Percentiles rank a stretch among this genome's conserved stretches.
Conservation (phyloP, 306 rosid genomes). For the Fragaria vesca region DNA sequence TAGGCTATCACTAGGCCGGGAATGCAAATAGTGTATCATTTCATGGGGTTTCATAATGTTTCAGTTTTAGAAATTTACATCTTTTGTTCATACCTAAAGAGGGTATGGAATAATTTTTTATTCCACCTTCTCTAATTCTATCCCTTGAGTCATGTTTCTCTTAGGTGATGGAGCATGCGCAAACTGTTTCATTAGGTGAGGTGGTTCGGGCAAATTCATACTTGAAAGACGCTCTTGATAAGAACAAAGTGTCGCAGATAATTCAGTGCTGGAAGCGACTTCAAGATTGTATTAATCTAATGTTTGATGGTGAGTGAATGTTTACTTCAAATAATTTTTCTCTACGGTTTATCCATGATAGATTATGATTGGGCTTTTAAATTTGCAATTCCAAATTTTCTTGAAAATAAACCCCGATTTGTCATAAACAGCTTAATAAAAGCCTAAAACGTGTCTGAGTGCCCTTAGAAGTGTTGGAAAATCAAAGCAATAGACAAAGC, state of each 20-base stretch:
- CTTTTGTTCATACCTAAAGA: not conserved
- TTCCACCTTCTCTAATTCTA: slow-evolving; percentile 2
- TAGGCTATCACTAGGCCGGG: not conserved
- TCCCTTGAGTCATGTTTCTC: too few species aligned
- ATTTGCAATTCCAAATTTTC: not conserved
- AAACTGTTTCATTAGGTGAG: slow-evolving; percentile 65
- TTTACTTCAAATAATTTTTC: slow-evolving; percentile 10
- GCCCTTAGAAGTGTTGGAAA: not conserved
- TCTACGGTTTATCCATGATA: too few species aligned
- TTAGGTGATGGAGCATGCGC: slow-evolving; percentile 91
- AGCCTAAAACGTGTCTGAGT: not conserved
- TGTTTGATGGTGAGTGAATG: slow-evolving; percentile 61
- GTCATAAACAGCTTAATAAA: not conserved
- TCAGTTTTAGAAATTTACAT: not conserved
- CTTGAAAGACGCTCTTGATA: slow-evolving; percentile 57
- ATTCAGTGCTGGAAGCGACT: slow-evolving; percentile 72
- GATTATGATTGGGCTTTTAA: not conserved
- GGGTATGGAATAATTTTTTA: not conserved
- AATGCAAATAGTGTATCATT: not conserved
- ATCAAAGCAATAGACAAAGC: not conserved
- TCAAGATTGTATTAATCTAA: slow-evolving; percentile 72
- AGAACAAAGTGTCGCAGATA: slow-evolving; percentile 34
- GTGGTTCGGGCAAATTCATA: slow-evolving; percentile 63
- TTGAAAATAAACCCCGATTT: not conserved
- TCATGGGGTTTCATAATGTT: not conserved